A percentile compares a stretch with the other conserved stretches of the same genome.
Conservation (phyloP, 768 basidiomycete species). For the Pluteus cervinus region DNA sequence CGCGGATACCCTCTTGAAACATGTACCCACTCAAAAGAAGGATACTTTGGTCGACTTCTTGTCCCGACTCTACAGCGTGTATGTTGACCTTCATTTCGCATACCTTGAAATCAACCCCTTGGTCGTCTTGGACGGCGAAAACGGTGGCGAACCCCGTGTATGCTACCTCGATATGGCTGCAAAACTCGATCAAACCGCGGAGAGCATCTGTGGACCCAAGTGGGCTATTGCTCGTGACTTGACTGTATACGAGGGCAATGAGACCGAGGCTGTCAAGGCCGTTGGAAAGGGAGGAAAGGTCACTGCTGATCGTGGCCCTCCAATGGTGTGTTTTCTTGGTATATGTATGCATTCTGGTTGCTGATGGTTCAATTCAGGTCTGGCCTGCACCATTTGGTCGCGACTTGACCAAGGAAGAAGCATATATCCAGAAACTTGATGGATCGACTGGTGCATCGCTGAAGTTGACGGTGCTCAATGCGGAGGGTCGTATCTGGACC, state of each 20-base stretch:
- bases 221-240: slow-evolving; percentile 97
- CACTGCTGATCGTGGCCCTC: slow-evolving; percentile 90
- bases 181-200: slow-evolving; percentile 98
- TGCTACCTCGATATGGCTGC: slow-evolving; percentile 99
- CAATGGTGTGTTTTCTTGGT: slow-evolving; percentile 60
- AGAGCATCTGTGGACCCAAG: slow-evolving; percentile 96
- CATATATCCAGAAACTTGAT: slow-evolving; percentile 98
- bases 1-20: slow-evolving; percentile 66
- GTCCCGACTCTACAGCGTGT: slow-evolving; percentile 91
- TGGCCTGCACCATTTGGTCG: slow-evolving; percentile 96
- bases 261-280: slow-evolving; percentile 32
- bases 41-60: slow-evolving; percentile 94
- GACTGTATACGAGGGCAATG: slow-evolving; percentile 54
- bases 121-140: slow-evolving; percentile 81
- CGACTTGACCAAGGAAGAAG: slow-evolving; percentile 96
- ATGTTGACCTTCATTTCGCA: slow-evolving; percentile 98
- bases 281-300: slow-evolving; percentile 44
- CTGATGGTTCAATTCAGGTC: slow-evolving; percentile 29
- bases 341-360: background rate
- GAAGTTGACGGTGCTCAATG: slow-evolving; percentile 94
- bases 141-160: slow-evolving; percentile 65
- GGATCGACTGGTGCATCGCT: slow-evolving; percentile 96
- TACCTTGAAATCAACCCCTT: slow-evolving; percentile 99
- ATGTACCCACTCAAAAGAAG: slow-evolving; percentile 82
- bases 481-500: slow-evolving; percentile 96